phyloP scores from a whole-genome alignment of 805 yeast species.

The Starmera amethionina region DNA sequence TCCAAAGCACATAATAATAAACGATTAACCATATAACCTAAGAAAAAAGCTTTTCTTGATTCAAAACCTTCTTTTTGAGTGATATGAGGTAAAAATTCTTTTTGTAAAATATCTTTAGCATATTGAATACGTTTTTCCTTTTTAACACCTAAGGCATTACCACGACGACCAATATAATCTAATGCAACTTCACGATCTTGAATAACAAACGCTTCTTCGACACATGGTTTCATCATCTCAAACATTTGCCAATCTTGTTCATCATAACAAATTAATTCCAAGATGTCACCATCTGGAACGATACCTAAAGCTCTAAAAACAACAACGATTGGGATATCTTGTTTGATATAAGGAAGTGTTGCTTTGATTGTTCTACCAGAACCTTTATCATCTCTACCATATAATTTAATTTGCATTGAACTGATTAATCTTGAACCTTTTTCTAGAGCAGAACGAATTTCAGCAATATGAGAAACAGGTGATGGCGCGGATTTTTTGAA shows the following conservation, averaged over 20 bases:
- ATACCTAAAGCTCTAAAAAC: conserved; percentile 97
- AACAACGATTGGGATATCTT: conserved; percentile 93
- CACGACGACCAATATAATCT: conserved; percentile 97
- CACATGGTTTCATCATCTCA: conserved; percentile 98
- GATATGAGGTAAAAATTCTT: conserved; percentile 93
- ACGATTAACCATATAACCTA: conserved; percentile 97
- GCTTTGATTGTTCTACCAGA: conserved; percentile 88
- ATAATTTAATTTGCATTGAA: conserved; percentile 87
- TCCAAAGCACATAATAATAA: conserved; percentile 90
- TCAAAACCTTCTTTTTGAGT: conserved; percentile 97
- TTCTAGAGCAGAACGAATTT: conserved; percentile 92
- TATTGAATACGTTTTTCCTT: conserved; percentile 97
- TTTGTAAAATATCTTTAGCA: conserved; percentile 93
- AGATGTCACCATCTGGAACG: conserved; percentile 97
- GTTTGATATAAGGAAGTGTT: conserved; percentile 90
- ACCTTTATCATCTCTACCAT: conserved; percentile 67
- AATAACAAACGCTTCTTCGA: conserved; percentile 96
- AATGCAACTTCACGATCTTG: conserved; percentile 97
- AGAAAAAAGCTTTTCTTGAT: conserved; percentile 90
- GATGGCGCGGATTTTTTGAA: conserved; percentile 97
- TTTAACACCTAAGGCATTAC: conserved; percentile 91
- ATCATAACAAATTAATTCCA: conserved; percentile 97
- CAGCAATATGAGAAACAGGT: conserved; percentile 93
- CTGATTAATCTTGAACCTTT: conserved; percentile 94
- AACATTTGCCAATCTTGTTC: conserved; percentile 99